phyloP scores from a whole-genome alignment of 2,329 filamentous ascomycete species.

The Penicillium sp. region DNA sequence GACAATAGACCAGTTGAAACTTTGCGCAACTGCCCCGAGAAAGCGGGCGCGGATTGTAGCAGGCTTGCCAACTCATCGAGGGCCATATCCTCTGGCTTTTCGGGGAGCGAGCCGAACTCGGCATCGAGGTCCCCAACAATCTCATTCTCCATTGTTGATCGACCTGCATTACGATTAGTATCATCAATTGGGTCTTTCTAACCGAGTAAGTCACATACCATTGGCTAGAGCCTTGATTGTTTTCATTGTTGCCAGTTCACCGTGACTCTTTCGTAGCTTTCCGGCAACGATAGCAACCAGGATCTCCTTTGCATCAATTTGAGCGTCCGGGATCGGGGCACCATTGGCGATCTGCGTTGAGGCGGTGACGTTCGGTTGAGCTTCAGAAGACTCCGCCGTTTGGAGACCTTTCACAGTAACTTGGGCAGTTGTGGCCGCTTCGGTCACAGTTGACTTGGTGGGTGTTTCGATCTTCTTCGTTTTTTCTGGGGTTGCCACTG shows the following conservation, averaged over 20 bases:
- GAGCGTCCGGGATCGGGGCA: neutral
- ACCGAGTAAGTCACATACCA: neutral
- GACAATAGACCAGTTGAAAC: conserved; percentile 24
- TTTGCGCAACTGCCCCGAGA: conserved; percentile 28
- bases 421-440: neutral
- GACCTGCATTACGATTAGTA: conserved; percentile 19
- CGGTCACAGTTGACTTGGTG: neutral
- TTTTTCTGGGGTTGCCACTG: neutral
- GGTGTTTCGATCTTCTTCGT: neutral
- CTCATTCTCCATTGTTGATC: conserved; percentile 42
- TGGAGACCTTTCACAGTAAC: neutral
- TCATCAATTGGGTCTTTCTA: neutral
- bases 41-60: conserved; percentile 20
- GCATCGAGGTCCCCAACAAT: conserved; percentile 36
- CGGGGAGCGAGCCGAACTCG: conserved; percentile 37
- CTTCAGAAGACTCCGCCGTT: neutral
- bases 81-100: conserved; percentile 34
- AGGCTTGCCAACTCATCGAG: conserved; percentile 26
- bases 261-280: conserved; percentile 25
- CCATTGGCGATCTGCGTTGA: neutral
- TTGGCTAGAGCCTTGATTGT: conserved; percentile 1
- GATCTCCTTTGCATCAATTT: conserved; percentile 28
- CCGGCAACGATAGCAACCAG: conserved; percentile 28
- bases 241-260: conserved; percentile 21
- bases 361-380: neutral